Conservation (phyloP, 129 eudicot species). For the Flaveria trinervia region DNA sequence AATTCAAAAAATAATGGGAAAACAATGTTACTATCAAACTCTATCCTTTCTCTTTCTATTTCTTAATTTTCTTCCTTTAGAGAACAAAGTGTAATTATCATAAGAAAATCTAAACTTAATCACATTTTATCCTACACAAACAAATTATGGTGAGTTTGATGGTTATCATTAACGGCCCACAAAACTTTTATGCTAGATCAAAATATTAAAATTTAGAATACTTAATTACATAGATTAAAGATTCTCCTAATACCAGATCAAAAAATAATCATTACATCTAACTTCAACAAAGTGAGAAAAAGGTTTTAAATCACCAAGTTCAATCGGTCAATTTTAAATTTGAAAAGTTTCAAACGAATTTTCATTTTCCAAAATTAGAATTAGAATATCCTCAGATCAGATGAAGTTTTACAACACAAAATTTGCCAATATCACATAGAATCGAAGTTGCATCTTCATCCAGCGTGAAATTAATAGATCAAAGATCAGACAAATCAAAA, state of each 20-base stretch:
- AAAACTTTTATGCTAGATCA: neutral
- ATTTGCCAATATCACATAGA: slow-evolving; percentile 14
- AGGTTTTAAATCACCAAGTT: neutral
- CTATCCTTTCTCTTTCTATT: neutral
- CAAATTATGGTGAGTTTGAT: neutral
- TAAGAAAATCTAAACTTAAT: neutral
- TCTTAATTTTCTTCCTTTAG: neutral
- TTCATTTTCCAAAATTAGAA: slow-evolving; percentile 3
- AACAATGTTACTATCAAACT: slow-evolving; percentile 23
- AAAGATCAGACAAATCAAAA: slow-evolving; percentile 17
- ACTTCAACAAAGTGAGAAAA: neutral
- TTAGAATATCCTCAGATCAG: slow-evolving; percentile 2
- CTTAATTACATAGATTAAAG: neutral
- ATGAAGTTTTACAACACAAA: neutral
- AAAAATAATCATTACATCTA: slow-evolving; percentile 3
- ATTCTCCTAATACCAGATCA: slow-evolving; percentile 15
- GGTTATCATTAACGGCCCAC: neutral
- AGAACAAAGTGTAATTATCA: neutral
- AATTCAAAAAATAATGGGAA: neutral
- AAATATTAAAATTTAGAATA: neutral
- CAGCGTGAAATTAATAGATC: neutral
- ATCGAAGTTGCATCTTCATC: neutral
- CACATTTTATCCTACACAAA: slow-evolving; percentile 2
- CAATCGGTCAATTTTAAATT: neutral
- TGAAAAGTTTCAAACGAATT: slow-evolving; percentile 11